These are phyloP conservation scores for Debaryomyces castellii DNA, from an alignment of 805 yeast genomes.

Conservation along the genomic window DNA sequence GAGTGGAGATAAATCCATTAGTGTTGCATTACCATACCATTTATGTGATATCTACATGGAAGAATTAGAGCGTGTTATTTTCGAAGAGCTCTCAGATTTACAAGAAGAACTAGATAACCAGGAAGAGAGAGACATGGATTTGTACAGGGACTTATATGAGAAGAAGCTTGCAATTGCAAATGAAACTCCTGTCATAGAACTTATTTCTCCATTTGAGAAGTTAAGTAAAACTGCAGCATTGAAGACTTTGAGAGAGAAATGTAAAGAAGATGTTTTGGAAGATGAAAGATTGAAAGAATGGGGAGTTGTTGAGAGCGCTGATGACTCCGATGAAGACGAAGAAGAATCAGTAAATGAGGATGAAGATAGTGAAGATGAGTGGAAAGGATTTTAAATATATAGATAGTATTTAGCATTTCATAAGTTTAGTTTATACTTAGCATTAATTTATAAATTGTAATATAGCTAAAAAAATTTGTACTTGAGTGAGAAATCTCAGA, in stretches of 20 bases:
- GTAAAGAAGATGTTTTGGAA: conserved; percentile 61
- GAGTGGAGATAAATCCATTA: conserved; percentile 57
- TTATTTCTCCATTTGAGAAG: conserved; percentile 61
- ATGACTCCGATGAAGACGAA: conserved; percentile 18
- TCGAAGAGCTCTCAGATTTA: conserved; percentile 45
- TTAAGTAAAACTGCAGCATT: conserved; percentile 49
- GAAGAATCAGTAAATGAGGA: conserved; percentile 16
- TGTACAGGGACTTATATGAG: conserved; percentile 14
- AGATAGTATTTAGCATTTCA: conserved; percentile 3
- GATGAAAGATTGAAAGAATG: conserved; percentile 66
- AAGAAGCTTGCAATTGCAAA: conserved; percentile 33
- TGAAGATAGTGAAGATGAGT: conserved; percentile 24
- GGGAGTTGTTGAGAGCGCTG: conserved; percentile 47
- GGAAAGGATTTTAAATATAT: conserved; percentile 29
- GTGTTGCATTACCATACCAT: conserved; percentile 82
- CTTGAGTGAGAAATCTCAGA: neutral
- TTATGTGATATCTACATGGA: conserved; percentile 80
- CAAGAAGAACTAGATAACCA: conserved; percentile 42
- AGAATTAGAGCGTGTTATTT: conserved; percentile 71
- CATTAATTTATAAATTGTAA: neutral
- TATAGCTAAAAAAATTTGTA: conserved; percentile 1
- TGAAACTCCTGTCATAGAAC: conserved; percentile 50
- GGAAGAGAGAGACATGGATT: conserved; percentile 30
- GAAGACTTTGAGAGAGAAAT: conserved; percentile 65
- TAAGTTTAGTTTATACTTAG: neutral